A percentile compares a stretch with the other conserved stretches of the same genome.
Evolutionary conservation across 2,329 filamentous ascomycete genomes (phyloP).

Genomic region (Berkeleyomyces rouxiae): DNA sequence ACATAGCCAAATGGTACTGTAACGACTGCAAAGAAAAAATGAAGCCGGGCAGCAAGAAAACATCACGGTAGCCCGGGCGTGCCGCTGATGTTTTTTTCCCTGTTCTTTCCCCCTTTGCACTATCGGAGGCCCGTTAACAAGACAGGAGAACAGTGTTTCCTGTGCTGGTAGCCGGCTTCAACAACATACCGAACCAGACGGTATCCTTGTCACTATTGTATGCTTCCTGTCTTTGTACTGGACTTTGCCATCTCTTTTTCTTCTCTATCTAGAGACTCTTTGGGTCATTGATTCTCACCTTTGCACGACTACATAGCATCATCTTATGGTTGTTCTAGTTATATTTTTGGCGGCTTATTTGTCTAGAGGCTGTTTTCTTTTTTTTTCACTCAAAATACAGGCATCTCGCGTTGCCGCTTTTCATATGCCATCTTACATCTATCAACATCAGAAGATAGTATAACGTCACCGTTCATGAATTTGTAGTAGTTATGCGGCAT

Average conservation of each 20-base stretch:
- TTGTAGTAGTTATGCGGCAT: no score
- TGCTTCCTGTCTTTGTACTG: not conserved
- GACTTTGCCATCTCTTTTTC: not conserved
- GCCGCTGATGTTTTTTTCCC: not conserved
- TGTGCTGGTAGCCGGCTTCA: not conserved
- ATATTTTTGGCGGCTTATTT: no score
- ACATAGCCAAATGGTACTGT: constrained; percentile 63
- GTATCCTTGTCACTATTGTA: not conserved
- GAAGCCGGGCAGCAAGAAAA: constrained; percentile 37
- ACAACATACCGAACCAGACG: not conserved
- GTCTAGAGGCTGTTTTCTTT: no score
- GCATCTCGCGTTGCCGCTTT: no score
- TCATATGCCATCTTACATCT: no score
- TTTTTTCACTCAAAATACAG: no score
- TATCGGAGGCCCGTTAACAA: constrained; percentile 4
- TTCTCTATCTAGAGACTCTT: no score
- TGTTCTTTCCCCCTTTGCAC: not conserved
- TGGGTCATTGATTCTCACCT: no score
- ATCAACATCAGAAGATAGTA: no score
- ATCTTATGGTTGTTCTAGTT: no score
- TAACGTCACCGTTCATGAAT: no score
- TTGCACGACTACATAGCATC: no score
- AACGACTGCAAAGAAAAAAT: constrained; percentile 58
- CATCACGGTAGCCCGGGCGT: constrained; percentile 24
- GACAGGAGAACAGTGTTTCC: not conserved